A percentile compares a stretch with the other conserved stretches of the same genome.
Evolutionary conservation across 495 filamentous ascomycete genomes (phyloP).

Genomic region (Hypoxylon rickii): DNA sequence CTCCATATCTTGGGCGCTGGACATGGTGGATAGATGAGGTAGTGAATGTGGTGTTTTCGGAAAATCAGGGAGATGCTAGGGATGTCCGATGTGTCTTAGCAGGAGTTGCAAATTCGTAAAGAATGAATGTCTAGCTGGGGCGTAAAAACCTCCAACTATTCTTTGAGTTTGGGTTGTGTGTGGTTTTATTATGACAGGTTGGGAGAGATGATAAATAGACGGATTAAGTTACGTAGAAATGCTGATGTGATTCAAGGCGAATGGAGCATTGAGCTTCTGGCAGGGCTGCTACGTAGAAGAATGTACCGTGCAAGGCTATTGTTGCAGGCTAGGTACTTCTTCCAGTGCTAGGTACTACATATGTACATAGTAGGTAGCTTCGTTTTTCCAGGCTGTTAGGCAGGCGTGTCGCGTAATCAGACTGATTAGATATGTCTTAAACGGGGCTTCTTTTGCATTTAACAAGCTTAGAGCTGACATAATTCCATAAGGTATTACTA

Average conservation of each 20-base stretch:
- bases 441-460: too few species aligned
- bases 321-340: conserved; percentile 25
- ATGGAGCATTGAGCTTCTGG: conserved; percentile 16
- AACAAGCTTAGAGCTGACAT: too few species aligned
- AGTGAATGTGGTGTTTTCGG: conserved; percentile 4
- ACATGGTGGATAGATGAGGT: conserved; percentile 59
- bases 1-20: conserved; percentile 76
- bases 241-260: conserved; percentile 9
- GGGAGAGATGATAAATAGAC: background rate
- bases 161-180: too few species aligned
- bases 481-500: too few species aligned
- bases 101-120: too few species aligned
- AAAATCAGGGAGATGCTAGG: conserved; percentile 1
- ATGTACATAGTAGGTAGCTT: too few species aligned
- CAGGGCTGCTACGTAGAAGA: conserved; percentile 4
- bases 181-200: background rate
- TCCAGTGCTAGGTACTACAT: too few species aligned
- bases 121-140: background rate
- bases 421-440: background rate
- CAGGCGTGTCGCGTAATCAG: conserved; percentile 15
- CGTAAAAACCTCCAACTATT: too few species aligned
- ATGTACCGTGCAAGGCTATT: conserved; percentile 14
- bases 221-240: conserved; percentile 13
- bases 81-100: background rate
- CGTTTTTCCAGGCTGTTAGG: conserved; percentile 1